phyloP scores from a whole-genome alignment of 257 asterid species.

The Rehmannia glutinosa region DNA sequence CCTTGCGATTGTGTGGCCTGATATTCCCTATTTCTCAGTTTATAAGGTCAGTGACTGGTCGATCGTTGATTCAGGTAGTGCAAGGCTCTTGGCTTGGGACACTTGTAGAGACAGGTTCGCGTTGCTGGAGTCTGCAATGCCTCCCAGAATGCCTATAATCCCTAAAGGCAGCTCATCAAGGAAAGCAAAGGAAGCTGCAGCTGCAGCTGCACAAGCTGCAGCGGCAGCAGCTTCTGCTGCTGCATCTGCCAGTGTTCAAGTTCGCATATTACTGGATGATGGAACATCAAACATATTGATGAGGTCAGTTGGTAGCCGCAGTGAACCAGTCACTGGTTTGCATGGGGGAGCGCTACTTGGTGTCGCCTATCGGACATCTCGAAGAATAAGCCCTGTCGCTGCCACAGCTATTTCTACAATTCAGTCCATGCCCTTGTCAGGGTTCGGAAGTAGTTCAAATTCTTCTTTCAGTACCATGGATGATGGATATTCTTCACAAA shows the following conservation, averaged over 20 bases:
- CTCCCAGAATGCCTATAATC: constrained; percentile 90
- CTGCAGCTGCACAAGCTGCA: constrained; percentile 93
- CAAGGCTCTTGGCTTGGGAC: constrained; percentile 98
- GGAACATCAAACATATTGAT: constrained; percentile 94
- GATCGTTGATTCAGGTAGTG: constrained; percentile 96
- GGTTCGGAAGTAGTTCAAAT: constrained; percentile 51
- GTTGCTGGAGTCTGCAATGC: constrained; percentile 70
- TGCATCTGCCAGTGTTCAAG: constrained; percentile 92
- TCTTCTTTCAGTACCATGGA: constrained; percentile 78
- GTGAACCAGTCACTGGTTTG: constrained; percentile 83
- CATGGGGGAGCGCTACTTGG: constrained; percentile 97
- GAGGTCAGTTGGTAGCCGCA: constrained; percentile 95
- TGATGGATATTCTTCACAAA: constrained; percentile 71
- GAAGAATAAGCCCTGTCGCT: constrained; percentile 75
- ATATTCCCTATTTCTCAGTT: constrained; percentile 91
- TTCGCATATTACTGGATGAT: constrained; percentile 88
- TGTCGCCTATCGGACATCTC: constrained; percentile 89
- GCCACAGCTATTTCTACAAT: constrained; percentile 82
- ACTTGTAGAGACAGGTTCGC: constrained; percentile 91
- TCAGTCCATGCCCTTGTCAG: constrained; percentile 92
- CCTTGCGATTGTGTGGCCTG: constrained; percentile 95
- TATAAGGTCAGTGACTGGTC: constrained; percentile 98
- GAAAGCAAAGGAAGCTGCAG: constrained; percentile 96
- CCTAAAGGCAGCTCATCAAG: constrained; percentile 92
- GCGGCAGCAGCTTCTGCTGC: constrained; percentile 93